Conservation (phyloP, 208 protist species). For the Trichomonas gallinae region DNA sequence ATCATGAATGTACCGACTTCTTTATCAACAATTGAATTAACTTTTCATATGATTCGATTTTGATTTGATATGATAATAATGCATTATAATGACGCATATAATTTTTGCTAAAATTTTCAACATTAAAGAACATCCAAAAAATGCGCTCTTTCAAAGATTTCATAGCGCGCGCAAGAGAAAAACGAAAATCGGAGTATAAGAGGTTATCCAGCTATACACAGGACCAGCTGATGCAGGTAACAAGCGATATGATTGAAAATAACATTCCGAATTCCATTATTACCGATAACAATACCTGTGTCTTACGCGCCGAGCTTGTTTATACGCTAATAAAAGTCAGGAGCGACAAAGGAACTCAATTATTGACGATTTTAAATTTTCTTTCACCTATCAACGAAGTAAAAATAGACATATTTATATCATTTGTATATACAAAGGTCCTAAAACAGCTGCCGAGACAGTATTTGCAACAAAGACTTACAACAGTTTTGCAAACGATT, state of each 20-base stretch:
- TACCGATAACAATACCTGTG: not conserved
- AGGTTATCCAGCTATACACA: not conserved
- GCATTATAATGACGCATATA: not conserved
- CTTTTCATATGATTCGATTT: no score
- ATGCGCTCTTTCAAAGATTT: not conserved
- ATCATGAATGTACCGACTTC: no score
- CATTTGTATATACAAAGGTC: not conserved
- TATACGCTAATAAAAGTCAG: not conserved
- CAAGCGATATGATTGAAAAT: not conserved
- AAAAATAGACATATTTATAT: not conserved
- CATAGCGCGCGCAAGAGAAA: not conserved
- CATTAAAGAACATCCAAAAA: not conserved
- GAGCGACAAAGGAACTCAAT: not conserved
- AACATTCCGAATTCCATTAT: not conserved
- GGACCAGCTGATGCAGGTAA: not conserved
- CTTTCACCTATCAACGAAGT: not conserved
- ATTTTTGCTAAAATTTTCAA: not conserved
- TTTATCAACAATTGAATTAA: no score
- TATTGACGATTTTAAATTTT: not conserved
- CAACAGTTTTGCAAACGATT: not conserved
- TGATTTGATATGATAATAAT: not conserved
- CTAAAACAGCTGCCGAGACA: not conserved
- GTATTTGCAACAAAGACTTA: not conserved
- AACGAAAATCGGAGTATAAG: not conserved
- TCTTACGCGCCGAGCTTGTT: not conserved